Evolutionary conservation across 176 grass and related monocot genomes (phyloP).

Genomic region (Avena insularis): DNA sequence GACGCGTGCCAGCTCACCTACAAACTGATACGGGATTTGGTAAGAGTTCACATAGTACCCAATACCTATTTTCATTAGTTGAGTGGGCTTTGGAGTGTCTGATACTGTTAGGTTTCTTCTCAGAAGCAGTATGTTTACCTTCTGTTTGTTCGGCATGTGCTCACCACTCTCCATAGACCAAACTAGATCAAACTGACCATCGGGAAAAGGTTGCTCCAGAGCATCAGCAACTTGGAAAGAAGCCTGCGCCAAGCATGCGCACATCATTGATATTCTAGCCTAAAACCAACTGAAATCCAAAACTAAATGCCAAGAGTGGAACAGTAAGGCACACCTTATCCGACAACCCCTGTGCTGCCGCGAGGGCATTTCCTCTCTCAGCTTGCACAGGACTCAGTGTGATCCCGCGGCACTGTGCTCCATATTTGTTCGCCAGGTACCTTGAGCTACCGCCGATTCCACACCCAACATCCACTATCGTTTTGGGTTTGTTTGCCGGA

Average conservation of each 20-base stretch:
- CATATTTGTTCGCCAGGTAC: slow-evolving; percentile 88
- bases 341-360: slow-evolving; percentile 57
- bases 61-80: slow-evolving; percentile 36
- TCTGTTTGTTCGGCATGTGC: slow-evolving; percentile 91
- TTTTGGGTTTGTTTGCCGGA: slow-evolving; percentile 63
- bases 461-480: slow-evolving; percentile 82
- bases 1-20: slow-evolving; percentile 77
- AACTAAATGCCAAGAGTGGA: neutral
- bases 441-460: slow-evolving; percentile 97
- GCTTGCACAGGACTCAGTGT: slow-evolving; percentile 94
- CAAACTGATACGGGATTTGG: slow-evolving; percentile 49
- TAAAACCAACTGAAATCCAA: neutral
- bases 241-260: slow-evolving; percentile 48
- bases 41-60: neutral
- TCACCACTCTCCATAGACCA: slow-evolving; percentile 99
- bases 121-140: slow-evolving; percentile 51
- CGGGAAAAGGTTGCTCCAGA: slow-evolving; percentile 85
- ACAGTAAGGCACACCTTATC: slow-evolving; percentile 62
- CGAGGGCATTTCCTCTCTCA: slow-evolving; percentile 74
- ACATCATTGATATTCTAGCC: neutral
- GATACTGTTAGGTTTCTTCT: neutral
- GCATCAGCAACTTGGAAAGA: slow-evolving; percentile 96
- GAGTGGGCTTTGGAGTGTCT: neutral
- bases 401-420: slow-evolving; percentile 70
- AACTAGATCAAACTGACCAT: slow-evolving; percentile 86